Conservation (phyloP, 345 rosid species). For the Syzygium oleosum region DNA sequence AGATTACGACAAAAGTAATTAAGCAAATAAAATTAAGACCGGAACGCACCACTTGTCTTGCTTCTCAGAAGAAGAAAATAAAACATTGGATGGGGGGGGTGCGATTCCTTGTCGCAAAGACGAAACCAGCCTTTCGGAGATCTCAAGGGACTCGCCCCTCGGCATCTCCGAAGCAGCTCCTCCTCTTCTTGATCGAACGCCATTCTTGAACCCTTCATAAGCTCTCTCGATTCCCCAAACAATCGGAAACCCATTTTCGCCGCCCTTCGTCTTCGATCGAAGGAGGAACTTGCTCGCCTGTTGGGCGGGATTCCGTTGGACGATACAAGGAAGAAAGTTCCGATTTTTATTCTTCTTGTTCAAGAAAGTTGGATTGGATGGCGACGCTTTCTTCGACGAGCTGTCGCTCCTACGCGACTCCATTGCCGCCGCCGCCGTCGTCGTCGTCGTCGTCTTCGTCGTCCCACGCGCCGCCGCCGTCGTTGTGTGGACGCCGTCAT, state of each 20-base stretch:
- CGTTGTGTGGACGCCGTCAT: conserved; percentile 12
- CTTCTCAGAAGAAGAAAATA: not conserved
- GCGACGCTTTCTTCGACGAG: conserved; percentile 46
- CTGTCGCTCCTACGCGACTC: conserved; percentile 27
- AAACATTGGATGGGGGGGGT: not conserved
- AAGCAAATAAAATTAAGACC: not conserved
- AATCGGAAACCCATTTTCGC: not conserved
- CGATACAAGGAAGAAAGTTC: not conserved
- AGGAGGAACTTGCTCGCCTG: not conserved
- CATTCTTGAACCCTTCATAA: not conserved
- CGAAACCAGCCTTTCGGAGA: conserved; percentile 66
- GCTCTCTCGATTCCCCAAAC: not conserved
- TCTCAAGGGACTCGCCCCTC: conserved; percentile 58
- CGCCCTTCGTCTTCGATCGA: not conserved
- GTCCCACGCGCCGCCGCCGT: not conserved
- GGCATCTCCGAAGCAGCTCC: conserved; percentile 46
- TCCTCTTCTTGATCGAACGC: not conserved
- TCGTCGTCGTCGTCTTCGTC: not conserved
- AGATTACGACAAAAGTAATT: too few relatives aligned
- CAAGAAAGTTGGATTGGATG: conserved; percentile 20
- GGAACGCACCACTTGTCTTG: not conserved
- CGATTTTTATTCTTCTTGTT: not conserved
- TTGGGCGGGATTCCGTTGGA: not conserved
- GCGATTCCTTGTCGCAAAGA: not conserved
- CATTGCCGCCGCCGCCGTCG: conserved; percentile 13